Base-by-base conservation (phyloP, 2,329 filamentous ascomycete genomes). In the Fusarium nisikadoi region DNA sequence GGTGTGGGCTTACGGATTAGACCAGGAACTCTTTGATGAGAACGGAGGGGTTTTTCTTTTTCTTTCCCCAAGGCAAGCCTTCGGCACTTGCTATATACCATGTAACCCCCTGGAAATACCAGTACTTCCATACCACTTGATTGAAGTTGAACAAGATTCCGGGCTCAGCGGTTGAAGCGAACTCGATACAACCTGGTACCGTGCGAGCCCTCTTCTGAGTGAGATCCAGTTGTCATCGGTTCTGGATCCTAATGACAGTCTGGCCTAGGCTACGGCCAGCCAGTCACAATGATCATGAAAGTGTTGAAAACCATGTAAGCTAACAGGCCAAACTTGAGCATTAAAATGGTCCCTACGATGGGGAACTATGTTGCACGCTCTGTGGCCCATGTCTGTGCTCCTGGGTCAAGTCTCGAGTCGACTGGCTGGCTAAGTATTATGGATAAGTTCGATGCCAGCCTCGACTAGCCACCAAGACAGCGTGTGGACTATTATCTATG, bases 291-390 rank as follows among this genome's bases (percentile, higher is more conserved):
- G 39, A 54, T 49, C 65, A 55, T 39, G 47, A 50, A 57, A 57
- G 35, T 31, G 56, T 59, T 59, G 42, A 25, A 49, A 71, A 63
- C 47, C 62, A 53, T 72, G 66, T 72, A 73, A 73, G 70, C 62
- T 42, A 71, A 73, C 29, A 72, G 70, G 70, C 42, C 53, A 25
- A 54, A 42, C 45, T 54, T 38, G 50, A 49, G 25, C 36, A 58
- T 59, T 50, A 58, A 58, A 65, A 53, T 42, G 54, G 60, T 35
- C 42, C 54, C 45, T 25, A 49, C 47, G 27, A 70, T 62, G 65
- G 65, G 43, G 36, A 25, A 31, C 10, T 31, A 47, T 49, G 25
- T 27, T 58, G 42, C 39, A 49, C 47, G 46, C 46, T 38, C 14
- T 25, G 23, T 68, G 39, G n/a, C 53, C 47, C 47, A 27, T 11